A percentile compares a stretch with the other conserved stretches of the same genome.
Evolutionary conservation across 78 protist species (phyloP).

Genomic region (Dictyostelium firmibasis): DNA sequence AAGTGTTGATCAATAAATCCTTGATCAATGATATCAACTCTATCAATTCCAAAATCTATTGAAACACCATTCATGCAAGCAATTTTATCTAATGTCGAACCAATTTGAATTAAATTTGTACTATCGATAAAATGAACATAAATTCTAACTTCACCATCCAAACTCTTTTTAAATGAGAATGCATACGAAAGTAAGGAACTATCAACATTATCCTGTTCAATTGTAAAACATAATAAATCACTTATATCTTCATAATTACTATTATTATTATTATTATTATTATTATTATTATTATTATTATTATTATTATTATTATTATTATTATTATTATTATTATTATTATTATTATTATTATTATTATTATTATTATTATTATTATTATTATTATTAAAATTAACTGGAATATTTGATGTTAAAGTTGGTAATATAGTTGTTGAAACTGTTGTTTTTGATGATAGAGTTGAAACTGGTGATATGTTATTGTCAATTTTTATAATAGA

Average conservation of each 20-base stretch:
- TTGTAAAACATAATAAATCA: slow-evolving; percentile 44
- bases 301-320: background rate
- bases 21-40: background rate
- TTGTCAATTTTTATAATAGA: background rate
- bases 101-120: background rate
- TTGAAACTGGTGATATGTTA: background rate
- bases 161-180: background rate
- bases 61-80: background rate
- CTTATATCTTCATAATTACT: background rate
- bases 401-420: background rate
- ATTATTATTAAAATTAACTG: background rate
- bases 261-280: background rate
- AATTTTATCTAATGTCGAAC: background rate
- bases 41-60: background rate
- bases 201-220: background rate
- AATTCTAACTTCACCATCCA: slow-evolving; percentile 22
- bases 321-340: background rate
- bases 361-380: background rate
- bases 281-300: background rate
- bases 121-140: slow-evolving; percentile 41
- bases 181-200: background rate
- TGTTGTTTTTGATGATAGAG: background rate
- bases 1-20: background rate
- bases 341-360: background rate
- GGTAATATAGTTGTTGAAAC: background rate